Conservation (phyloP, 2,329 filamentous ascomycete genomes). For the Fusarium austroafricanum region DNA sequence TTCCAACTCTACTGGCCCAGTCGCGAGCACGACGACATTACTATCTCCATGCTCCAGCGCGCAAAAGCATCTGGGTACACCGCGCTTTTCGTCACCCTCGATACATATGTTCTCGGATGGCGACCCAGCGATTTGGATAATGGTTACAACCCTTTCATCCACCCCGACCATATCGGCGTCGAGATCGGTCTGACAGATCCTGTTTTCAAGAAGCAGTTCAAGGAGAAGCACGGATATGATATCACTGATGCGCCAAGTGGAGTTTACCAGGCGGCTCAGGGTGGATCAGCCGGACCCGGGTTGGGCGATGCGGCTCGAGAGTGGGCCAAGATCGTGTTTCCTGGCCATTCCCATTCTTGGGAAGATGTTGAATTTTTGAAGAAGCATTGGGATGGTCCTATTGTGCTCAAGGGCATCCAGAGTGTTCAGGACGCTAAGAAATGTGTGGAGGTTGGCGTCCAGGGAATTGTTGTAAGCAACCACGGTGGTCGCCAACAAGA, state of each 20-base stretch:
- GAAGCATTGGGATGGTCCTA: constrained; percentile 26
- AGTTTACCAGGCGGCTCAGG: constrained; percentile 26
- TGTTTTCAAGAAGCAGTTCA: constrained; percentile 29
- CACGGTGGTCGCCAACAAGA: constrained; percentile 31
- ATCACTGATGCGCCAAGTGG: constrained; percentile 16
- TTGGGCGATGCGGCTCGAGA: constrained; percentile 23
- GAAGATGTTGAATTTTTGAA: constrained; percentile 29
- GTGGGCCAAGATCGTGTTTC: constrained; percentile 36
- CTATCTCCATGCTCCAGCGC: constrained; percentile 12
- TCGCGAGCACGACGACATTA: constrained; percentile 28
- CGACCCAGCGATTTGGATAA: constrained; percentile 24
- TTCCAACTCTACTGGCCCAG: constrained; percentile 34
- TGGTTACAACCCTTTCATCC: constrained; percentile 32
- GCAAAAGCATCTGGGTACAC: constrained; percentile 15
- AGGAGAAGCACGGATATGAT: constrained; percentile 21
- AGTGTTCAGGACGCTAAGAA: constrained; percentile 26
- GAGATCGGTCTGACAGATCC: constrained; percentile 33
- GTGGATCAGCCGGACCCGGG: constrained; percentile 18
- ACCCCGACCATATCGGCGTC: constrained; percentile 30
- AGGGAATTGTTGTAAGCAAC: constrained; percentile 33
- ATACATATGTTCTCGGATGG: constrained; percentile 21
- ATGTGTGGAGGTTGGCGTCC: constrained; percentile 18
- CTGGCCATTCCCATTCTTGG: constrained; percentile 26
- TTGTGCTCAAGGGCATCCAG: constrained; percentile 30
- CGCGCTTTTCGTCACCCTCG: constrained; percentile 10